Conservation (phyloP, 345 rosid genomes). For the Populus simonii region DNA sequence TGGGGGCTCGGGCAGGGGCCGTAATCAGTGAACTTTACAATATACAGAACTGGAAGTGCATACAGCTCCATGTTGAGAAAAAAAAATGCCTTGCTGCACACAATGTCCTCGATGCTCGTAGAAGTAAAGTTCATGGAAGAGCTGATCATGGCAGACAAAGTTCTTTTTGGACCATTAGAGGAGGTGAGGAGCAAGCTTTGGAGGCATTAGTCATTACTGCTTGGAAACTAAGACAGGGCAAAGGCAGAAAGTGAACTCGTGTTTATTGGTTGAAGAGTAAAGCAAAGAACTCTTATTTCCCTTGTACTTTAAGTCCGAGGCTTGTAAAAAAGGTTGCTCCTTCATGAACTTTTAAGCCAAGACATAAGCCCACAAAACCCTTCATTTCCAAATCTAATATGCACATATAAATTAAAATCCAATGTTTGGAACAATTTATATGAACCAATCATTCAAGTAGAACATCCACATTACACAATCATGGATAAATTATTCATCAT, state of each 20-base stretch:
- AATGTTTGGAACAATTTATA: conserved; percentile 37
- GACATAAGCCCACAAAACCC: conserved; percentile 50
- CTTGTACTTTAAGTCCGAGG: conserved; percentile 83
- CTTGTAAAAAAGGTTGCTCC: conserved; percentile 53
- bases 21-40: background rate
- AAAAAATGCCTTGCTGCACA: background rate
- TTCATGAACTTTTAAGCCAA: conserved; percentile 94
- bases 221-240: background rate
- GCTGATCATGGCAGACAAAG: background rate
- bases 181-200: background rate
- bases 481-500: conserved; percentile 54
- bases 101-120: background rate
- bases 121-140: background rate
- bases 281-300: conserved; percentile 66
- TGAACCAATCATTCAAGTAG: conserved; percentile 40
- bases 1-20: no score
- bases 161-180: background rate
- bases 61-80: background rate
- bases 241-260: background rate
- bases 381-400: conserved; percentile 49
- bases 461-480: conserved; percentile 22
- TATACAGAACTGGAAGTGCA: background rate
- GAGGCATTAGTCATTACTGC: background rate
- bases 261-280: conserved; percentile 59
- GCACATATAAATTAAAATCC: conserved; percentile 47